Evolutionary conservation across 2,329 filamentous ascomycete genomes (phyloP), one percentile per base, ranked within the genome.

Genomic region (Ascochyta lentis): DNA sequence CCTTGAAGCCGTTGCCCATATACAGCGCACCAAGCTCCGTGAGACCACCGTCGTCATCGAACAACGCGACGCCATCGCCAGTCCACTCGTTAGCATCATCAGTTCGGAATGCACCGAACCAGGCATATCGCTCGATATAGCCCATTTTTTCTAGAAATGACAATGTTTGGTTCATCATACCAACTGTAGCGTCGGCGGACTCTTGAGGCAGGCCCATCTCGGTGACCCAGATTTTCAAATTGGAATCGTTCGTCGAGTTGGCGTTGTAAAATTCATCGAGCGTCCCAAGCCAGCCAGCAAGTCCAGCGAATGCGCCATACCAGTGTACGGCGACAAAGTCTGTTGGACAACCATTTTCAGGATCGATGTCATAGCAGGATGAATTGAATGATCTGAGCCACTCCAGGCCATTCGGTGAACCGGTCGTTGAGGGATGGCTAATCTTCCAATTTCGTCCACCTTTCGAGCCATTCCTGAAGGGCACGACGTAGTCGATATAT

Each of bases 401-500:
- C 0, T 80, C 80, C 45, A 91, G 78, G 0, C 90, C 87, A 1
- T 72, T 77, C 12, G 78, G 77, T 2, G 83, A 82, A 1, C 89
- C 88, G 0, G 89, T 91, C 51, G 88, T 87, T 2, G 85, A 85
- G 0, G 91, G 91, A 38, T 91, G 82, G 65, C 86, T 86, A 61
- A 94, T 75, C 19, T 88, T 86, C 61, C 75, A 71, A 64, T 86
- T 77, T 34, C 90, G 80, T 2, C 64, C 64, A 9, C 63, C 65
- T 4, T 44, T 61, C 0, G 87, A 85, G 13, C 72, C 64, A 64
- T 85, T 76, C 29, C 82, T 81, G 61, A 93, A 80, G 0, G 90
- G 90, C 47, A 89, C 83, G 46, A 95, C 86, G 66, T 92, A 86
- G 38, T 83, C 80, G 27, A 89, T 86, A 86, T 91, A 95, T 3